Conservation (phyloP, 805 yeast genomes). For the Suhomyces sp. region DNA sequence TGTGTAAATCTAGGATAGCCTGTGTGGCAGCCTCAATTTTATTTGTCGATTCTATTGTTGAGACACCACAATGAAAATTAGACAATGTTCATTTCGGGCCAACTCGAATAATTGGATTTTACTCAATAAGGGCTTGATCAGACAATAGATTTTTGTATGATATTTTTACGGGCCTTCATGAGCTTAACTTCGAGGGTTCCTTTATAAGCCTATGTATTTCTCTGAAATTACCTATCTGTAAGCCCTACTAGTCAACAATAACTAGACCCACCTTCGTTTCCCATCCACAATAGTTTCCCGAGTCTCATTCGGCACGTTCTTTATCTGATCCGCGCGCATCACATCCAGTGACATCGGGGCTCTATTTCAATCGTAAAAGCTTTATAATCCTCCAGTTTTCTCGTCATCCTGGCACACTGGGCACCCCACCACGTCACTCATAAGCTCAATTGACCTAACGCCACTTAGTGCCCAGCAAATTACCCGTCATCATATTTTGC, state of each 20-base stretch:
- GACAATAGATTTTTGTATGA: background rate
- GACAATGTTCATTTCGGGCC: background rate
- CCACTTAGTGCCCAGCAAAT: background rate
- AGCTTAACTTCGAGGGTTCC: background rate
- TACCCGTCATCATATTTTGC: background rate
- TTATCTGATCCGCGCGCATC: background rate
- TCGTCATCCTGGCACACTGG: background rate
- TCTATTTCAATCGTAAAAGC: background rate
- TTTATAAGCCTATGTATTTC: background rate
- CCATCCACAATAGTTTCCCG: background rate
- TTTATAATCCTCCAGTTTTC: background rate
- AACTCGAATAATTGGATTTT: background rate
- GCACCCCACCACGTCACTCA: background rate
- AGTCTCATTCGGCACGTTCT: background rate
- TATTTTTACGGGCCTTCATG: background rate
- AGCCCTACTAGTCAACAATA: background rate
- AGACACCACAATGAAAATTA: background rate
- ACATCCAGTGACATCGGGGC: background rate
- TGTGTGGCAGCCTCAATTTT: background rate
- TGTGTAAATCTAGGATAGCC: background rate
- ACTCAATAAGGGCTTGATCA: constrained; percentile 1
- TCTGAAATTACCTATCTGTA: background rate
- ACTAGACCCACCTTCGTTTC: background rate
- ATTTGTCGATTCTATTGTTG: background rate
- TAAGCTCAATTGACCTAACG: background rate